Base-by-base conservation (phyloP, 2,329 filamentous ascomycete genomes). In the Parascedosporium putredinis region DNA sequence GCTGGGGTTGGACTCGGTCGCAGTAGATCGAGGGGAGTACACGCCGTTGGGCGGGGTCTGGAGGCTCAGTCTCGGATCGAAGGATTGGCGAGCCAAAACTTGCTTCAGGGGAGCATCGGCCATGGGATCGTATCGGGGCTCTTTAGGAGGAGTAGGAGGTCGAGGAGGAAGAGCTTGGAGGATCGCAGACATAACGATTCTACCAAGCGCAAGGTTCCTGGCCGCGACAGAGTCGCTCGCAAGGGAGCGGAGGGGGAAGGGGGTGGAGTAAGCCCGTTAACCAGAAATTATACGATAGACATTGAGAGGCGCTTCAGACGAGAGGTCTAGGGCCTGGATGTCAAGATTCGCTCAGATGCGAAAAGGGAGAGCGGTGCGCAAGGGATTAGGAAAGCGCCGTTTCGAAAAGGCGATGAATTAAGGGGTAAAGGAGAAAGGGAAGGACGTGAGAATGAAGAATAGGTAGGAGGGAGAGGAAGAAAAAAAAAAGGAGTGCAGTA, bases 81-180 rank as follows among this genome's bases (percentile, higher is more conserved):
- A 58, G n/a, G 65, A 56, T 29, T 65, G 62, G 54, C 63, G 63
- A 36, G 59, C 58, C 42, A 66, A 57, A n/a, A 62, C 56, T 33
- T 64, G 58, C 54, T 68, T 69, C 47, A 62, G 56, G 25, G 61
- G 56, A 24, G 60, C 57, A 46, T 67, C 65, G 51, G 59, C 50
- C 45, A 49, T 49, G 47, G 47, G 36, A 36, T 71, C 68, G 56
- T 62, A 61, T 25, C 62, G 65, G 31, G 72, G 67, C 60, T 79
- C 78, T 56, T 74, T 75, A n/a, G 81, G 81, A 44, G 82, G 81
- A 29, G 81, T 86, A n/a, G 82, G 81, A 23, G 81, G 81, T 63
- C 79, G 74, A 53, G 76, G 64, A 54, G 73, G 69, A 49, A 81
- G 67, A 51, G 71, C 69, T 54, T 79, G 74, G 57, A 70, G 62